These are phyloP conservation scores for Phanerodontia chrysosporium DNA, from an alignment of 768 basidiomycete species.

Conservation along the genomic window DNA sequence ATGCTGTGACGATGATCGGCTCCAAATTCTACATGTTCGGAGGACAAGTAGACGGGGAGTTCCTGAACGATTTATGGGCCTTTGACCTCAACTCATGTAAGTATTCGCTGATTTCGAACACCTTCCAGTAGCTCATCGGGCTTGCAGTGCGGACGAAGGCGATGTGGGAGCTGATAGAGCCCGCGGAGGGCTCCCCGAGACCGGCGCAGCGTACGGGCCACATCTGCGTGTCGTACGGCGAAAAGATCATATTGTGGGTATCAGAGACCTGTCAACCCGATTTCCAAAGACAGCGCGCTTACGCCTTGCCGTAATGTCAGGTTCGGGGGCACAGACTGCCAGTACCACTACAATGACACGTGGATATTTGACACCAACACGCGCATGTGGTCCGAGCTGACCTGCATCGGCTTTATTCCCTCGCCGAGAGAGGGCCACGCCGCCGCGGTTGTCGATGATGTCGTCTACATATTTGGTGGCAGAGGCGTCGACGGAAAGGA, in stretches of 20 bases:
- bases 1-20: constrained; percentile 89
- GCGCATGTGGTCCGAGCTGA: constrained; percentile 82
- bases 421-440: constrained; percentile 95
- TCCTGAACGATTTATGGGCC: constrained; percentile 92
- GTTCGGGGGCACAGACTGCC: constrained; percentile 98
- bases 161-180: constrained; percentile 77
- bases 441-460: constrained; percentile 93
- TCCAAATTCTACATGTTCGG: constrained; percentile 94
- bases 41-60: constrained; percentile 92
- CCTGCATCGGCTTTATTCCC: constrained; percentile 96
- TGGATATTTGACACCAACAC: constrained; percentile 89
- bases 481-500: constrained; percentile 97
- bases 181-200: constrained; percentile 47
- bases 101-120: constrained; percentile 25
- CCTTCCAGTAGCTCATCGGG: background rate
- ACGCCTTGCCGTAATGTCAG: constrained; percentile 34
- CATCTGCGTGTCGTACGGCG: constrained; percentile 76
- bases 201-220: constrained; percentile 91
- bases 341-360: constrained; percentile 98
- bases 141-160: constrained; percentile 73
- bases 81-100: constrained; percentile 93
- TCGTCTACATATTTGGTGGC: constrained; percentile 96
- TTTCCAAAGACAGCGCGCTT: background rate
- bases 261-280: background rate
- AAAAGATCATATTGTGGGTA: constrained; percentile 79